Evolutionary conservation across 2,329 filamentous ascomycete genomes (phyloP), one percentile per base, ranked within the genome.

Genomic region (Xylariomycetidae sp.): DNA sequence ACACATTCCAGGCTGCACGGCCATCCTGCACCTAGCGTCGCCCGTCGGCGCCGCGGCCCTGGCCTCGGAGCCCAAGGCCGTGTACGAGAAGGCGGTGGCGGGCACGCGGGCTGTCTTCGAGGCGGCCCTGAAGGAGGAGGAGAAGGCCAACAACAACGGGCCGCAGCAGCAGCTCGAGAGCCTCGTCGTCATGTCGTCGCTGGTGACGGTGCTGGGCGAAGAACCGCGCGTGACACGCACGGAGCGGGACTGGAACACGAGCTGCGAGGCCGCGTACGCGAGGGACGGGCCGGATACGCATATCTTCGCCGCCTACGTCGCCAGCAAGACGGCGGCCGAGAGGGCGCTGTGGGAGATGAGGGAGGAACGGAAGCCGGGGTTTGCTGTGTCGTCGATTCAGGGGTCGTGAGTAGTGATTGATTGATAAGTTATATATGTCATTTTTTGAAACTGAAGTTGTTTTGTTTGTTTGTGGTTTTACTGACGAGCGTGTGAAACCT

Each of bases 181-280:
- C 16, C 42, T 54, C 2, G 42, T 53, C 12, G 35, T 44, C 11
- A 41, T 54, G 43, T 54, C 51, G 4, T 56, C 53, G 2, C 31
- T 38, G 5, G 50, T 41, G 4, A 46, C 53, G 2, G n/a, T 54
- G 3, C 45, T 51, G 32, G 1, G 14, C 45, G 2, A 35, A 44
- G 13, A 30, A 42, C 9, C 36, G 44, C n/a, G n/a, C n/a, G n/a
- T n/a, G 9, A 27, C 38, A 4, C 48, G 50, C 23, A 44, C 45
- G 3, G 53, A 56, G 25, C 39, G 36, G 22, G 40, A 53, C 27
- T 56, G 53, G 53, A 54, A 52, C 37, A 48, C 39, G 2, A 43
- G 32, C 2, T 44, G 50, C 7, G 45, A 51, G 17, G 8, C 23
- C 4, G 41, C 43, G 2, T 27, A 53, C 12, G 20, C 35, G 6